Conservation (phyloP, 176 grass and related monocot genomes). For the Musa acuminata region DNA sequence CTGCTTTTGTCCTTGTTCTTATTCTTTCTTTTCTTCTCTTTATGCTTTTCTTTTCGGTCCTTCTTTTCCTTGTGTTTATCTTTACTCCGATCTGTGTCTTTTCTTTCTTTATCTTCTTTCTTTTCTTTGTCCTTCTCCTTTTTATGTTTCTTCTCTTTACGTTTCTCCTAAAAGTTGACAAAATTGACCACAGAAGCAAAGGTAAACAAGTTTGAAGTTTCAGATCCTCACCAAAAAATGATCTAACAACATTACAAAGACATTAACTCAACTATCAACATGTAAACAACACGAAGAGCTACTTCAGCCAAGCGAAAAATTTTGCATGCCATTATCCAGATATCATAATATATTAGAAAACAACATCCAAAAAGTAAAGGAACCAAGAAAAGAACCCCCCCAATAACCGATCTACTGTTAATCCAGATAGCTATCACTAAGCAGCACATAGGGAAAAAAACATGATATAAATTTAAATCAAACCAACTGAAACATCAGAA, state of each 20-base stretch:
- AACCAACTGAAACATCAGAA: not conserved
- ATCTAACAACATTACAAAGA: not conserved
- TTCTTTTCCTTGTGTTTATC: constrained; percentile 19
- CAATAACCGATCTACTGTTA: not conserved
- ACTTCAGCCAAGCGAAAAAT: not conserved
- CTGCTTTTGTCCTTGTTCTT: constrained; percentile 57
- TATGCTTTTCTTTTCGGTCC: constrained; percentile 19
- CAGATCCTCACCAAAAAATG: constrained; percentile 15
- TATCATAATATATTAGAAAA: not conserved
- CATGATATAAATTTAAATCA: not conserved
- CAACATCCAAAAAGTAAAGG: not conserved
- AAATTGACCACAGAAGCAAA: not conserved
- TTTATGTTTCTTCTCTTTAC: constrained; percentile 63
- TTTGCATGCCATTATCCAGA: not conserved
- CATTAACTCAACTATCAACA: not conserved
- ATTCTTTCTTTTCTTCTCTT: constrained; percentile 25
- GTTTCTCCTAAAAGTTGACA: constrained; percentile 47
- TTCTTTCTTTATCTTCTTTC: constrained; percentile 21
- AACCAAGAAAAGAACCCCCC: not conserved
- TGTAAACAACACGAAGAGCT: constrained; percentile 1
- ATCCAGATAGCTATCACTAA: not conserved
- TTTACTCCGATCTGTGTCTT: constrained; percentile 13
- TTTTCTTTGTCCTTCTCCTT: constrained; percentile 28
- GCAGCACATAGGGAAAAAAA: not conserved
- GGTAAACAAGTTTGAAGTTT: not conserved